Percentiles rank a stretch among this genome's conserved stretches.
Evolutionary conservation across 106 monocot species (phyloP).

Genomic region (Allium cepa): DNA sequence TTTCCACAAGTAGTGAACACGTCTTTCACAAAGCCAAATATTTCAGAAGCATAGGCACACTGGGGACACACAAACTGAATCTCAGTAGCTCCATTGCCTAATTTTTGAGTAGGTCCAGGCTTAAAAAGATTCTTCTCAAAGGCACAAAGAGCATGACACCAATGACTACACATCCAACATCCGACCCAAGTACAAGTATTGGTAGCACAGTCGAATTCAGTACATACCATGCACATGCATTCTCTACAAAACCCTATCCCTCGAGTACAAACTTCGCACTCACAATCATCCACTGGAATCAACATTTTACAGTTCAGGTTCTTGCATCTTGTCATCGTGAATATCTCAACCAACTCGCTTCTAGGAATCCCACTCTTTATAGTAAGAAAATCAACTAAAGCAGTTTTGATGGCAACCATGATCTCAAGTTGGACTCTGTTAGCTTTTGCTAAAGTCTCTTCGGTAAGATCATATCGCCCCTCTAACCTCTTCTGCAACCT

Average conservation of each 20-base stretch:
- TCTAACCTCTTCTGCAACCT: constrained; percentile 57
- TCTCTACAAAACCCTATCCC: constrained; percentile 86
- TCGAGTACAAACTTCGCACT: constrained; percentile 69
- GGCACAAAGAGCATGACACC: constrained; percentile 93
- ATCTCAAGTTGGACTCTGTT: constrained; percentile 72
- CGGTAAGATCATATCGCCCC: constrained; percentile 64
- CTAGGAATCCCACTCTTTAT: constrained; percentile 35
- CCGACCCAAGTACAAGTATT: constrained; percentile 98
- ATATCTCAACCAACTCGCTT: constrained; percentile 69
- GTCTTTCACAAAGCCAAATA: constrained; percentile 97
- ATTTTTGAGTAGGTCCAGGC: constrained; percentile 62
- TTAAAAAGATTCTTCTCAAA: constrained; percentile 62
- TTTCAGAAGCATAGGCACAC: constrained; percentile 80
- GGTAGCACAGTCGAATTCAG: constrained; percentile 77
- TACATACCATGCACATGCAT: constrained; percentile 85
- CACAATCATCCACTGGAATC: constrained; percentile 85
- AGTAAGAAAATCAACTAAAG: constrained; percentile 31
- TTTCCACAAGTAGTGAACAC: constrained; percentile 88
- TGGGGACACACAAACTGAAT: constrained; percentile 92
- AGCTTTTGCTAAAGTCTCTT: constrained; percentile 43
- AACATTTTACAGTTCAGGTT: constrained; percentile 57
- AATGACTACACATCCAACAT: constrained; percentile 84
- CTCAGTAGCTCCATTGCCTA: constrained; percentile 53
- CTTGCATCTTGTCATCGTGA: constrained; percentile 50
- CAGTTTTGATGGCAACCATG: constrained; percentile 74